Evolutionary conservation across 1,139 yeast genomes (phyloP).

Genomic region (Candida tetrigidarum): DNA sequence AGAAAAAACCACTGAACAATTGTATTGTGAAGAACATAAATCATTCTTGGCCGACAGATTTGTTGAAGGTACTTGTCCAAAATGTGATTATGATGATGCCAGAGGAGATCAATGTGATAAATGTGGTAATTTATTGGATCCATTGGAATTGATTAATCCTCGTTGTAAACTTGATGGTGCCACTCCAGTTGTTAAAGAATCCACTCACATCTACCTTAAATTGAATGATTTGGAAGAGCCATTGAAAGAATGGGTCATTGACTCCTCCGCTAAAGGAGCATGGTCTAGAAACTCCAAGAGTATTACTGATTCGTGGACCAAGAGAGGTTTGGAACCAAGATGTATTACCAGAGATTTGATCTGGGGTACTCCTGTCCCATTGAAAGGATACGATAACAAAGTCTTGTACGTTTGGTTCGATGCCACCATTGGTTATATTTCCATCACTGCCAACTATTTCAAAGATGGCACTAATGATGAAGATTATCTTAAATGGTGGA

Average conservation of each 20-base stretch:
- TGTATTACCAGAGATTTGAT: conserved; percentile 96
- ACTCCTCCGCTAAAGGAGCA: conserved; percentile 68
- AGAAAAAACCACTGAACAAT: conserved; percentile 86
- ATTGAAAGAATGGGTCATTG: conserved; percentile 72
- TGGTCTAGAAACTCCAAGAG: conserved; percentile 94
- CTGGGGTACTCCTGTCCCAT: conserved; percentile 99
- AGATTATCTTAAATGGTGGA: conserved; percentile 90
- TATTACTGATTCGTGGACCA: conserved; percentile 91
- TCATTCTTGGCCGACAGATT: conserved; percentile 95
- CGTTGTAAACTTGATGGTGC: conserved; percentile 92
- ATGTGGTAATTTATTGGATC: conserved; percentile 88
- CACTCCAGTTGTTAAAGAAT: conserved; percentile 75
- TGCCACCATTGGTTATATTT: conserved; percentile 95
- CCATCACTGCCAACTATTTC: conserved; percentile 94
- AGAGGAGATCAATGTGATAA: conserved; percentile 99
- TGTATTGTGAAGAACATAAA: conserved; percentile 88
- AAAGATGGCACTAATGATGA: conserved; percentile 52
- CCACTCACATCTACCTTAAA: conserved; percentile 84
- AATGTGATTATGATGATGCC: conserved; percentile 93
- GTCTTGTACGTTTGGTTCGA: conserved; percentile 99
- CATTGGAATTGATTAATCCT: conserved; percentile 91
- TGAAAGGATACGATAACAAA: conserved; percentile 79
- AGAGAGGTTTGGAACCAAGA: conserved; percentile 91
- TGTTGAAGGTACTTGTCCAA: conserved; percentile 98
- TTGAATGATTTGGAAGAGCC: conserved; percentile 82